Evolutionary conservation across 179 eudicot species (phyloP), one percentile per base, ranked within the genome.

Genomic region (Gypsophila paniculata): DNA sequence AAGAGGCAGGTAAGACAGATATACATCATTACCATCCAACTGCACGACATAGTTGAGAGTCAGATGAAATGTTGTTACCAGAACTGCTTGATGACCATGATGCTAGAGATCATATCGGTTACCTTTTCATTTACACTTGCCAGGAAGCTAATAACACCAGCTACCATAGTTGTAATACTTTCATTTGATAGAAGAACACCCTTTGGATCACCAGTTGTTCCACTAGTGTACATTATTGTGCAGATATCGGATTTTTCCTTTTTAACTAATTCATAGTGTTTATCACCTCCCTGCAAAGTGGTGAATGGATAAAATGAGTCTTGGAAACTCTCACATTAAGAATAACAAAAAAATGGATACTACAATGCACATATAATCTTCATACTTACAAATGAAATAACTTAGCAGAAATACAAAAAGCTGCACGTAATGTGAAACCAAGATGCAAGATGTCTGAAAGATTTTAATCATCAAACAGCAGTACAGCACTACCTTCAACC

Each of bases 141-240:
- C 54, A 93, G 76, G 48, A 87, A 65, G 55, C 88, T 72, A 74
- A 81, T 72, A 51, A 89, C 88, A 64, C 95, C 97, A 74, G 90
- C 90, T 67, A 93, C 85, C 61, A 91, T 73, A 61, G 89, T 78
- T 44, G 86, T 78, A 78, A 93, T 87, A 83, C 80, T 86, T 73
- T 91, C 91, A 77, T 93, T 89, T 8, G 98, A 91, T 60, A 93
- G 74, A 72, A 89, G 74, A 49, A 93, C 98, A 73, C 98, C 97
- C 85, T 93, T 93, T 9, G 98, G 98, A 71, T 93, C 96, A 54
- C 97, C 96, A 69, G 98, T 93, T 54, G 98, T 93, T 79, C 98
- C 96, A 72, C 98, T 93, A 53, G 98, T 93, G 72, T 93, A 93
- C 98, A 90, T 93, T 68, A 93, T 93, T 23, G 97, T 93, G 81